Evolutionary conservation across 2,329 filamentous ascomycete genomes (phyloP), one percentile per base, ranked within the genome.

Genomic region (Apiospora marii): DNA sequence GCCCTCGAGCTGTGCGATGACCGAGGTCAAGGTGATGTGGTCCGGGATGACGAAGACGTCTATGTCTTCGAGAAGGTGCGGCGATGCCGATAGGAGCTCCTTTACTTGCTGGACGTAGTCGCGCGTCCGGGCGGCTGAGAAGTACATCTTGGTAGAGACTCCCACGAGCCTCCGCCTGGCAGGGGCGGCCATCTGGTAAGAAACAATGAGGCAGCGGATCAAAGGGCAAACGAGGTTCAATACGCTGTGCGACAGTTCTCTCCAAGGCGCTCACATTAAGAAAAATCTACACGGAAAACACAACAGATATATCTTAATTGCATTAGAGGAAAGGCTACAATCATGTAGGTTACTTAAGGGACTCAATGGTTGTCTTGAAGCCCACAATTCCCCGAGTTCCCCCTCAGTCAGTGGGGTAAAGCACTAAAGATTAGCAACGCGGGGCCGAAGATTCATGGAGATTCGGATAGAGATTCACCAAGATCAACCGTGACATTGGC

Each of bases 121-220:
- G 67, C 87, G 83, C 1, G 93, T 95, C 74, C 87, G 86, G 14
- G 87, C 82, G 12, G 92, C 87, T 74, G 91, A 89, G 83, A 95
- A 95, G 87, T 95, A 95, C 90, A 94, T 93, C 79, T 95, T 95
- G 51, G 92, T 90, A 67, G 91, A 93, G 75, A 94, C 91, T 81
- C 93, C 92, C 73, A 95, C 86, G 74, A 95, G 85, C 78, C 90
- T 58, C 4, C 68, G 46, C 19, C 48, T 8, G 14, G 68, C 13
- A 22, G 41, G 34, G 12, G 10, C 14, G 2, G 58, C 4, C 58
- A 64, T 64, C 5, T 6, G 41, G 1, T 4, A 8, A 61, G 16
- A 7, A 34, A 34, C n/a, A 58, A 19, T 6, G 4, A 30, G 7
- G 12, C n/a, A 53, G 30, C 1, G 10, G 24, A n/a, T 1, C 6